A percentile compares a stretch with the other conserved stretches of the same genome.
Conservation (phyloP, 192 early-diverging fungal species). For the Lobosporangium transversale region DNA sequence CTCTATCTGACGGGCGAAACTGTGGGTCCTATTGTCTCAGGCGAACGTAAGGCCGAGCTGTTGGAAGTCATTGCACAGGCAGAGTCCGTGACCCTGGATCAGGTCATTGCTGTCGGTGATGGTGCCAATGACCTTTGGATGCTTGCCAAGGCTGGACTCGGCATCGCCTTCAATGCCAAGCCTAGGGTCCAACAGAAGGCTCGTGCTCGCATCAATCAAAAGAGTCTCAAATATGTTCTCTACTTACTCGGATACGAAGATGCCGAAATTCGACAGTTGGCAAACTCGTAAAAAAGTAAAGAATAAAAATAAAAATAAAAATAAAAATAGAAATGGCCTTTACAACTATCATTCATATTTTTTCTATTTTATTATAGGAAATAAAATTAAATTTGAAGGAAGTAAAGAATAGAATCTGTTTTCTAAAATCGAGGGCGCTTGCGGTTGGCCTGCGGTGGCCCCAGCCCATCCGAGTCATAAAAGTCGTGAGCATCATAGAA, state of each 20-base stretch:
- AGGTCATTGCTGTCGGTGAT: slow-evolving; percentile 98
- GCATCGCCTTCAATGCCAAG: slow-evolving; percentile 98
- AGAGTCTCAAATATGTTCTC: slow-evolving; percentile 89
- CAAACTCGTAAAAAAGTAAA: slow-evolving; percentile 12
- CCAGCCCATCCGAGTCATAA: slow-evolving; percentile 45
- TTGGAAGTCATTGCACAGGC: slow-evolving; percentile 96
- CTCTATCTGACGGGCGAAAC: slow-evolving; percentile 87
- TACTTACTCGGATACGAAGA: slow-evolving; percentile 90
- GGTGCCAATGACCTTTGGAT: slow-evolving; percentile 98
- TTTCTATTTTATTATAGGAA: background rate
- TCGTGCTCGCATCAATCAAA: slow-evolving; percentile 90
- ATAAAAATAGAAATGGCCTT: background rate
- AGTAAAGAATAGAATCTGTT: too few species aligned
- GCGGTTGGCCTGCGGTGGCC: slow-evolving; percentile 34
- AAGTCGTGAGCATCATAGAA: slow-evolving; percentile 38
- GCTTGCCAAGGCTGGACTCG: slow-evolving; percentile 92
- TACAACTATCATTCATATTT: background rate
- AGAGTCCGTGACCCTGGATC: slow-evolving; percentile 84
- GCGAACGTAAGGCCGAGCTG: slow-evolving; percentile 92
- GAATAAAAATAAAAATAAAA: background rate
- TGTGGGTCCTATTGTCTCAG: slow-evolving; percentile 90
- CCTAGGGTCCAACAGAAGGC: slow-evolving; percentile 95
- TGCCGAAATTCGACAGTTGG: slow-evolving; percentile 74
- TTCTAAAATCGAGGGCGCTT: slow-evolving; percentile 23
- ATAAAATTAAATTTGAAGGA: background rate